Percentiles rank a stretch among this genome's conserved stretches.
Evolutionary conservation across 345 rosid species (phyloP).

Genomic region (Moringa oleifera): DNA sequence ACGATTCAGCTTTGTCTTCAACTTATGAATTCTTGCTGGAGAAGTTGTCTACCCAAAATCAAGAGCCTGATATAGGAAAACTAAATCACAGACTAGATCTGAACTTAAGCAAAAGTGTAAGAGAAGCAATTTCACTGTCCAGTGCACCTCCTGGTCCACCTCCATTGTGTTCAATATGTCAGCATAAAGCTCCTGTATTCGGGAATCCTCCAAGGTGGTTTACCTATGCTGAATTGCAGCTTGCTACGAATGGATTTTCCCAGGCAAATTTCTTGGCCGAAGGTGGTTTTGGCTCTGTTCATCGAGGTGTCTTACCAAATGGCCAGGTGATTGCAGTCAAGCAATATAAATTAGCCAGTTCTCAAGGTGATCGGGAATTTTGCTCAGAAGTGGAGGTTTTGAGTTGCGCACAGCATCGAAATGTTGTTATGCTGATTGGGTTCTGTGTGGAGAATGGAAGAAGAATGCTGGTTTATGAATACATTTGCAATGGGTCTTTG

Average conservation of each 20-base stretch:
- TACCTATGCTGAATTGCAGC: constrained; percentile 69
- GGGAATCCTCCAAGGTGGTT: constrained; percentile 99
- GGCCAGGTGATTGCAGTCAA: constrained; percentile 93
- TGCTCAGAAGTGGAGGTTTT: constrained; percentile 98
- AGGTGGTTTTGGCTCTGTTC: constrained; percentile 98
- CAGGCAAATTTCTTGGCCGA: constrained; percentile 90
- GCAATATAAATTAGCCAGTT: constrained; percentile 91
- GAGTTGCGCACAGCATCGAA: constrained; percentile 97
- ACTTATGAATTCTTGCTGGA: constrained; percentile 40
- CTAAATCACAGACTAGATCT: constrained; percentile 44
- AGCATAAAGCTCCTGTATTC: constrained; percentile 83
- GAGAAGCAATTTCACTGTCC: constrained; percentile 82
- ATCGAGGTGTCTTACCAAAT: constrained; percentile 71
- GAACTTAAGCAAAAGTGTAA: constrained; percentile 63
- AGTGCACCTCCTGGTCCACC: constrained; percentile 83
- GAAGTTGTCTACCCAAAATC: constrained; percentile 43
- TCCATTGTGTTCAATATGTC: constrained; percentile 95
- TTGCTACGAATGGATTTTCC: constrained; percentile 80
- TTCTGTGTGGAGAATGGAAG: constrained; percentile 82
- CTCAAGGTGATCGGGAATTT: constrained; percentile 92
- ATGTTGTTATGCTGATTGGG: constrained; percentile 92
- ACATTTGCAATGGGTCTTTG: constrained; percentile 88
- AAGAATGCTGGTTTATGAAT: constrained; percentile 89
- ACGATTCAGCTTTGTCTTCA: constrained; percentile 33
- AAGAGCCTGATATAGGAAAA: constrained; percentile 42